Evolutionary conservation across 169 alveolate genomes (phyloP), one percentile per base, ranked within the genome.

Genomic region (Fabrea salina): DNA sequence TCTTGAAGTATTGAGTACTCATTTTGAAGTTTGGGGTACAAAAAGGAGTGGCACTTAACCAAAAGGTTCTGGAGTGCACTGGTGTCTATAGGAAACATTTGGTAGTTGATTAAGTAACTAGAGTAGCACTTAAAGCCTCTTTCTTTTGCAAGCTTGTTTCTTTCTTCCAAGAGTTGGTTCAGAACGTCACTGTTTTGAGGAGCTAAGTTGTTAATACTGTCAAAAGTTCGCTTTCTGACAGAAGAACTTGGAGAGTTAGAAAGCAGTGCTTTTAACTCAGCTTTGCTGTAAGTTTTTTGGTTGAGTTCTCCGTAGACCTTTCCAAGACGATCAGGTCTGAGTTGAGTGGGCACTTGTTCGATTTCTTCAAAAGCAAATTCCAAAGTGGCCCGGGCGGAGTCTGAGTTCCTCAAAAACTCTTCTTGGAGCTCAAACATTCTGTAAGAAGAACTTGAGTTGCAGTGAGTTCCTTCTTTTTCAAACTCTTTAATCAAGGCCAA

Each of bases 401-500:
- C 47, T 19, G 41, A 39, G 57, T 64, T 64, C 4, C 19, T 16
- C 19, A 40, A 40, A 40, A 32, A 64, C 41, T 64, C 43, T 8
- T 33, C 16, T 37, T 64, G 75, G 41, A 64, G 75, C 5, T 33
- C 25, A 19, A 22, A 56, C 13, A 64, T 64, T 3, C 41, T 19
- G 5, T 39, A 33, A 8, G 54, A 32, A 35, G 16, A 19, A 2
- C 19, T 7, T 64, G 49, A 32, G 27, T 27, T 51, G 19, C 19
- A 51, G 27, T 51, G 59, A 51, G 39, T 64, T 22, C 57, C 50
- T 64, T 64, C 75, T 64, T 64, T 64, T 64, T 33, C 50, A 22
- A 64, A 64, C 13, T 64, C 75, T 35, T 33, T 19, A 7, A 64
- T 3, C 3, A 64, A n/a, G 30, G 32, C n/a, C 13, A 19, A 19